Percentiles rank a stretch among this genome's conserved stretches.
Evolutionary conservation across 225 moss, liverwort and hornwort species (phyloP).

Genomic region (Polytrichum formosum): DNA sequence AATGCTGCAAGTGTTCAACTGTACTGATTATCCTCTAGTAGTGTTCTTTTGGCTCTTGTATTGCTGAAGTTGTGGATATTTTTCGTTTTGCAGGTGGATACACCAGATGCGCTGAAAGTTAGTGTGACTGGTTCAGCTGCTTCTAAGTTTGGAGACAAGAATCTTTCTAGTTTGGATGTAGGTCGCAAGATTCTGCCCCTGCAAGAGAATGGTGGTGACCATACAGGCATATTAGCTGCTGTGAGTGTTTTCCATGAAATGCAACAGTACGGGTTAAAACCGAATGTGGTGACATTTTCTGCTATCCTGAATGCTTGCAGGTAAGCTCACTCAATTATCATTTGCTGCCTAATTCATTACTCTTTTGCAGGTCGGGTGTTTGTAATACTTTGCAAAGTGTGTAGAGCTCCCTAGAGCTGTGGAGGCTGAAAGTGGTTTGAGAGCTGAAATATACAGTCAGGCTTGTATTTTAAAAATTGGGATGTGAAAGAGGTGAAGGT

Average conservation of each 20-base stretch:
- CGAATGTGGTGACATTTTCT: constrained; percentile 94
- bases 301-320: constrained; percentile 97
- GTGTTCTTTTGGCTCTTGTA: too few species aligned
- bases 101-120: constrained; percentile 38
- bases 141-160: constrained; percentile 20
- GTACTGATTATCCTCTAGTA: too few species aligned
- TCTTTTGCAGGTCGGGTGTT: too few species aligned
- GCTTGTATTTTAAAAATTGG: too few species aligned
- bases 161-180: constrained; percentile 18
- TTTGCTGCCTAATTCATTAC: not conserved
- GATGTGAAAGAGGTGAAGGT: too few species aligned
- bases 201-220: constrained; percentile 49
- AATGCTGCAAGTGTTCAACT: too few species aligned
- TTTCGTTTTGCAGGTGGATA: constrained; percentile 31
- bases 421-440: too few species aligned
- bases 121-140: constrained; percentile 12
- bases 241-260: constrained; percentile 94
- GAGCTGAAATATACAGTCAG: too few species aligned
- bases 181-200: constrained; percentile 21
- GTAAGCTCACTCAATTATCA: constrained; percentile 17
- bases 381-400: too few species aligned
- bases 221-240: constrained; percentile 77
- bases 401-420: not conserved
- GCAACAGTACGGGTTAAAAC: constrained; percentile 94
- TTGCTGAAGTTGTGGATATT: too few species aligned